Conservation (phyloP, 2,329 filamentous ascomycete species). For the Myriosclerotinia duriaeana region DNA sequence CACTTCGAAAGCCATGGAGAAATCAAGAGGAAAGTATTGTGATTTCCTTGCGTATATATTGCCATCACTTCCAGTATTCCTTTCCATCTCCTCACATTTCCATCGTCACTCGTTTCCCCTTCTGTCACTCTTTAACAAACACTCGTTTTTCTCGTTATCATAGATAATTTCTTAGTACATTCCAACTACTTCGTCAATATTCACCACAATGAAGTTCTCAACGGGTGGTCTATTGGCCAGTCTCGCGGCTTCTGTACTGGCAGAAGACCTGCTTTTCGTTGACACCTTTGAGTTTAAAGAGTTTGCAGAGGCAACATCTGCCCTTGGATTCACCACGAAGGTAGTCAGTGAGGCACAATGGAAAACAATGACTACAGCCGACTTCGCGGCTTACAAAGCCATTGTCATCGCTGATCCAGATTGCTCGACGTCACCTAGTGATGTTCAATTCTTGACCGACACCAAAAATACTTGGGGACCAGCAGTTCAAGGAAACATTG, state of each 20-base stretch:
- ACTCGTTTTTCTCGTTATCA: not conserved
- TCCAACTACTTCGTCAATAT: not conserved
- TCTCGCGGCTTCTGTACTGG: constrained; percentile 30
- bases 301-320: constrained; percentile 30
- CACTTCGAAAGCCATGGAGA: not conserved
- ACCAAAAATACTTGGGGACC: constrained; percentile 45
- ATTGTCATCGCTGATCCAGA: constrained; percentile 47
- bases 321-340: constrained; percentile 39
- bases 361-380: constrained; percentile 43
- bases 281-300: constrained; percentile 38
- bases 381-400: constrained; percentile 48
- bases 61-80: not conserved
- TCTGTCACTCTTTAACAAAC: constrained; percentile 16
- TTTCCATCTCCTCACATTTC: not conserved
- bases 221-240: constrained; percentile 28
- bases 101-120: constrained; percentile 16
- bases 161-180: constrained; percentile 2
- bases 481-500: constrained; percentile 45
- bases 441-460: constrained; percentile 44
- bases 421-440: constrained; percentile 38
- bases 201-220: constrained; percentile 28
- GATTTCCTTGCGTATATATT: constrained; percentile 19
- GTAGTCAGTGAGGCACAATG: constrained; percentile 43
- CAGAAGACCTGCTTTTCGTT: constrained; percentile 41
- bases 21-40: not conserved